Conservation (phyloP, 2,329 filamentous ascomycete species). For the Fusarium dlaminii region DNA sequence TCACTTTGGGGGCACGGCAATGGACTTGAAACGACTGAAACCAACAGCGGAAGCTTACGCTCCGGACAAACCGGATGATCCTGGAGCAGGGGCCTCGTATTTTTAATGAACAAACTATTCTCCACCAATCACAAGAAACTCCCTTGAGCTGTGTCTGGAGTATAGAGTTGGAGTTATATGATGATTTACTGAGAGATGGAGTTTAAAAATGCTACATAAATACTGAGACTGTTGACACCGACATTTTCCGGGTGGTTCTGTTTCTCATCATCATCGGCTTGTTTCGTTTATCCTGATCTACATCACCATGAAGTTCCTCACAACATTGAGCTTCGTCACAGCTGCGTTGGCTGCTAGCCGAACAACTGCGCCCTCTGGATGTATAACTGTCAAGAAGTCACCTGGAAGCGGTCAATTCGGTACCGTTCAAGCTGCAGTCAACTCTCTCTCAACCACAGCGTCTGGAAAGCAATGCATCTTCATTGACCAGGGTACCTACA, state of each 20-base stretch:
- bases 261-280: neutral
- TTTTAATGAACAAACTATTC: neutral
- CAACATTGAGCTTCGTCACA: conserved; percentile 20
- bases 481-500: conserved; percentile 70
- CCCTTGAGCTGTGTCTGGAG: neutral
- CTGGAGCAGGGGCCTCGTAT: neutral
- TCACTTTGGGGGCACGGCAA: neutral
- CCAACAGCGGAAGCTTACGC: conserved; percentile 14
- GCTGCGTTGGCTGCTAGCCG: conserved; percentile 45
- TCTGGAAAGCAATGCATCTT: conserved; percentile 67
- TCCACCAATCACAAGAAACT: conserved; percentile 22
- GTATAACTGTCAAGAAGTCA: conserved; percentile 57
- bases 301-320: conserved; percentile 32
- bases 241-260: neutral
- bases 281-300: neutral
- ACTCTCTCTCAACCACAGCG: conserved; percentile 63
- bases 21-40: conserved; percentile 30
- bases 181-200: neutral
- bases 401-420: conserved; percentile 46
- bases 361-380: conserved; percentile 56
- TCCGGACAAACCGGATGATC: conserved; percentile 7
- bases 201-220: conserved; percentile 4
- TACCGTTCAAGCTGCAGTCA: conserved; percentile 63
- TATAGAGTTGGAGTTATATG: neutral
- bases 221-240: neutral